phyloP scores from a whole-genome alignment of 148 eudicot species.

The Selenicereus undatus region DNA sequence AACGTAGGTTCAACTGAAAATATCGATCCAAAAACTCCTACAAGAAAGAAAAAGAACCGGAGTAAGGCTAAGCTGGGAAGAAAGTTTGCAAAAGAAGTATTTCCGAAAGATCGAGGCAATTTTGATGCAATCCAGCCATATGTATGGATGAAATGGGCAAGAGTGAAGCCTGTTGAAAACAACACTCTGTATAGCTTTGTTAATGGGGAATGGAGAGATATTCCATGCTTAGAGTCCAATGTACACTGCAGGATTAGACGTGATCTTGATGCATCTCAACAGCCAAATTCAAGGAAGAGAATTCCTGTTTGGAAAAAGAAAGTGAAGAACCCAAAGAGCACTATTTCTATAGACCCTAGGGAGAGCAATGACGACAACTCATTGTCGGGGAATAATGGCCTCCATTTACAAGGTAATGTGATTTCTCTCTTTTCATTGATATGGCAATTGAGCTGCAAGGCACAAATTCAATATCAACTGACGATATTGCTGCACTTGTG shows the following conservation, averaged over 20 bases:
- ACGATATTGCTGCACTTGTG: neutral
- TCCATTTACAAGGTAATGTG: slow-evolving; percentile 1
- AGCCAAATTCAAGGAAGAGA: slow-evolving; percentile 21
- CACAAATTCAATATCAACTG: neutral
- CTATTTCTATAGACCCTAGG: neutral
- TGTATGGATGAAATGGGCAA: slow-evolving; percentile 17
- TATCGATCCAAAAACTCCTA: slow-evolving; percentile 5
- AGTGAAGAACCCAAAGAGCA: neutral
- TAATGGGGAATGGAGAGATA: slow-evolving; percentile 2
- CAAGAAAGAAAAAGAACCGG: slow-evolving; percentile 21
- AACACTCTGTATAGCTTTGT: neutral
- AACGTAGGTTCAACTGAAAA: neutral
- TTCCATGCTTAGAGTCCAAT: slow-evolving; percentile 7
- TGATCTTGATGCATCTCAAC: slow-evolving; percentile 14
- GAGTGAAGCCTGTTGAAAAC: slow-evolving; percentile 17
- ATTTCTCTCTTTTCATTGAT: slow-evolving; percentile 6
- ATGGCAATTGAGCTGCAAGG: neutral
- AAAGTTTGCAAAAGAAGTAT: slow-evolving; percentile 10
- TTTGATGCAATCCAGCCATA: slow-evolving; percentile 15
- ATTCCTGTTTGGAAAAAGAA: slow-evolving; percentile 26
- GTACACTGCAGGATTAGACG: slow-evolving; percentile 1
- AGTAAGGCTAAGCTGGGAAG: slow-evolving; percentile 15
- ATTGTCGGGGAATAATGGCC: slow-evolving; percentile 3
- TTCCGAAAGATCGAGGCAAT: slow-evolving; percentile 17
- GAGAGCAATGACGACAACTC: slow-evolving; percentile 4